Evolutionary conservation across 2,329 filamentous ascomycete genomes (phyloP), one percentile per base, ranked within the genome.

Genomic region (Trichoderma harzianum): DNA sequence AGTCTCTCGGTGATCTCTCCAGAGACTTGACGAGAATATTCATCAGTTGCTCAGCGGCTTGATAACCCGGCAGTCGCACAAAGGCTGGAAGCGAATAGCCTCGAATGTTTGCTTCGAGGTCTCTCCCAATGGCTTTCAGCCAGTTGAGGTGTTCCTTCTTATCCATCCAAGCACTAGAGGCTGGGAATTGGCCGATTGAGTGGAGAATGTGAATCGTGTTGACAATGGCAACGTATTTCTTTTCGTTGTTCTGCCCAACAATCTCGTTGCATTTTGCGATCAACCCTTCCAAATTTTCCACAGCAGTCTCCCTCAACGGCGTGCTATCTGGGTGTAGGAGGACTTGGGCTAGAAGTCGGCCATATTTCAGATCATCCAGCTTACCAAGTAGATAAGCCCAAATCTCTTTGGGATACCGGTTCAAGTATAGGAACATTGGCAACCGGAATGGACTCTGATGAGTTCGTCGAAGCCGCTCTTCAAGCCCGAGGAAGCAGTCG

Each of bases 341-440:
- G 16, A 97, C 90, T 79, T 99, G 96, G 0, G 94, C 93, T 74
- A 99, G 90, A 80, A 99, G 93, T 18, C 96, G 90, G 3, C 97
- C 96, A 77, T 97, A 97, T 73, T 91, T 92, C 77, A 95, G 88
- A 64, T 98, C 93, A 72, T 93, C 92, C 69, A 98, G 85, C 77
- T 91, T 93, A 28, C 88, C 87, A n/a, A 92, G 85, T 74, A 98
- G 91, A 77, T 94, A 92, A 1, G 86, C 83, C 91, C 94, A 97
- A 6, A 95, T 90, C 77, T 99, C 95, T 74, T 92, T 92, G 0
- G 96, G 91, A 78, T 98, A 99, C 72, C 94, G 90, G 80, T 97
- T 97, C 73, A 99, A 87, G 79, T 97, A 99, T 78, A 94, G 93
- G 80, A 97, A 94, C 24, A 99, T 87, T 0, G 96, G 95, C 72